Evolutionary conservation across 306 rosid species (phyloP).

Genomic region (Pyrus betulifolia): DNA sequence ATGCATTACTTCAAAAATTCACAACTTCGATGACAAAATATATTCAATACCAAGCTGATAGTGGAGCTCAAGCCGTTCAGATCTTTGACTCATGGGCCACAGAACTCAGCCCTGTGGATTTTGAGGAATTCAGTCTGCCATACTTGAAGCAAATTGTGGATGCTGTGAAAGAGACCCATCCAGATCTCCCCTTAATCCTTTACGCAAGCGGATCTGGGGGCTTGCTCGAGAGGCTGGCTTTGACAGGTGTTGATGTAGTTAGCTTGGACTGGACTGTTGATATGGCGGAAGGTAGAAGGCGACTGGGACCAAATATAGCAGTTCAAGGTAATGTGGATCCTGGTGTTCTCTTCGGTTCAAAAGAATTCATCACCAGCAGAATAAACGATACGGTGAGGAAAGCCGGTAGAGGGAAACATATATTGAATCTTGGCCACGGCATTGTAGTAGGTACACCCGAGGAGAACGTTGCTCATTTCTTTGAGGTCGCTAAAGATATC

Average conservation of each 20-base stretch:
- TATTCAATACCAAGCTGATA: conserved; percentile 85
- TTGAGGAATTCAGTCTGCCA: conserved; percentile 92
- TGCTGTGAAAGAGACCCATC: conserved; percentile 67
- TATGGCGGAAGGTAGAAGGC: conserved; percentile 86
- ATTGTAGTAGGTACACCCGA: conserved; percentile 40
- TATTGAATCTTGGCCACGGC: conserved; percentile 56
- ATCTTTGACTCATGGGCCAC: conserved; percentile 96
- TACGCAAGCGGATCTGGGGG: conserved; percentile 99
- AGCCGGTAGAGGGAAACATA: conserved; percentile 74
- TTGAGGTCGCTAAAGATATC: conserved; percentile 86
- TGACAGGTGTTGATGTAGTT: conserved; percentile 84
- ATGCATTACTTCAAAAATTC: conserved; percentile 71
- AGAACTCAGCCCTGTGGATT: conserved; percentile 86
- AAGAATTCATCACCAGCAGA: conserved; percentile 70
- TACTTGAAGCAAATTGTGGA: conserved; percentile 90
- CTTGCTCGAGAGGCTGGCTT: conserved; percentile 77
- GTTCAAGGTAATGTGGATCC: conserved; percentile 97
- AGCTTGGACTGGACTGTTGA: conserved; percentile 99
- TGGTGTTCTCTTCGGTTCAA: conserved; percentile 92
- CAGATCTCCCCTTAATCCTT: conserved; percentile 79
- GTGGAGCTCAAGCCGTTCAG: conserved; percentile 97
- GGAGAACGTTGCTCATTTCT: conserved; percentile 75
- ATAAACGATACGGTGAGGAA: conserved; percentile 80
- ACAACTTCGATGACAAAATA: conserved; percentile 81
- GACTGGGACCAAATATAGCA: conserved; percentile 72